Evolutionary conservation across 1,284 basidiomycete species (phyloP).

Genomic region (Laetiporus sulphureus): DNA sequence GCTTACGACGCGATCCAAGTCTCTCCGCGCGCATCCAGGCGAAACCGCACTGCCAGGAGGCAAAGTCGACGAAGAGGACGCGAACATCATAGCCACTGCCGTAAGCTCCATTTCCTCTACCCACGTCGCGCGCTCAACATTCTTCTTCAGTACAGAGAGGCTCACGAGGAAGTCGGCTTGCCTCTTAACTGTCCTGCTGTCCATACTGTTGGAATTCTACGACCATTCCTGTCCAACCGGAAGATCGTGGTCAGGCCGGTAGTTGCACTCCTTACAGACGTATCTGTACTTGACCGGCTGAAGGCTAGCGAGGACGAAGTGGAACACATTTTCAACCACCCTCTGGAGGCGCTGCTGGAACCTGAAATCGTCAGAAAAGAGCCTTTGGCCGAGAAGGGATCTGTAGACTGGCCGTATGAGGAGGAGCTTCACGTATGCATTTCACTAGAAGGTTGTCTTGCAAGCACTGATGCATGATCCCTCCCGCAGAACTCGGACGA

Average conservation of each 20-base stretch:
- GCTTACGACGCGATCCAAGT: constrained; percentile 78
- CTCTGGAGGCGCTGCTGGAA: constrained; percentile 63
- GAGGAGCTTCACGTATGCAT: constrained; percentile 54
- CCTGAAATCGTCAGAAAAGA: constrained; percentile 42
- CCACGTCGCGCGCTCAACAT: background rate
- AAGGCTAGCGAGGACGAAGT: constrained; percentile 63
- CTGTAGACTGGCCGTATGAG: constrained; percentile 73
- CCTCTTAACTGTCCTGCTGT: constrained; percentile 52
- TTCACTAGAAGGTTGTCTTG: constrained; percentile 4
- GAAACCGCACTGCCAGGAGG: constrained; percentile 83
- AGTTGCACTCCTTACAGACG: constrained; percentile 60
- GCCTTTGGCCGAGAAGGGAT: constrained; percentile 46
- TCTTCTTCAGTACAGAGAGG: constrained; percentile 62
- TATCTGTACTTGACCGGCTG: constrained; percentile 43
- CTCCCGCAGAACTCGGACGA: constrained; percentile 49
- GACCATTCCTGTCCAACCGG: constrained; percentile 66
- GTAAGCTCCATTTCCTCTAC: constrained; percentile 36
- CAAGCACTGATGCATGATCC: background rate
- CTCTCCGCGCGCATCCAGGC: constrained; percentile 69
- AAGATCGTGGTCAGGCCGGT: constrained; percentile 65
- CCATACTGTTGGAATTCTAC: constrained; percentile 57
- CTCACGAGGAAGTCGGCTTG: constrained; percentile 74
- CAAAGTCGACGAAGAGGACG: constrained; percentile 66
- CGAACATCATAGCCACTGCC: constrained; percentile 60
- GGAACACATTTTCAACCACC: constrained; percentile 72